Evolutionary conservation across 2,329 filamentous ascomycete species (phyloP), one percentile per base, ranked within the genome.

Genomic region (Cadophora malorum): DNA sequence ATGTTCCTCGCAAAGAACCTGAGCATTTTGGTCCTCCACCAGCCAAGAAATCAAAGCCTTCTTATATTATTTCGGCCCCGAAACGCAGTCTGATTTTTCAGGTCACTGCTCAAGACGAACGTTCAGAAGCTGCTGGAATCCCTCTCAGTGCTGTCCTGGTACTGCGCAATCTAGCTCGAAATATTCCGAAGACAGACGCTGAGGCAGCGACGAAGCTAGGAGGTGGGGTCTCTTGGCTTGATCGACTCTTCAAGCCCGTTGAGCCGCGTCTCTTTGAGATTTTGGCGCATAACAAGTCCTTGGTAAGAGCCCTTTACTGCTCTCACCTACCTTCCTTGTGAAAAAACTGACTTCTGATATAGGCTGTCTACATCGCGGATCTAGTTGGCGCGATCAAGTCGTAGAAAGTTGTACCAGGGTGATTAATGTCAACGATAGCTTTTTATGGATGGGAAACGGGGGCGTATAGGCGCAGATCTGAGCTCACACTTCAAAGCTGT

Each of bases 121-220:
- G 84, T 5, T 81, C 84, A 2, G 86, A 93, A 75, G 90, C 92
- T 2, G 90, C 90, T 0, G 92, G 92, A 5, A 89, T 95, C 45
- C 91, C 92, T n/a, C 83, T 95, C 7, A 92, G 90, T 65, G 90
- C 91, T 2, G 89, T 91, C 16, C 83, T 95, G 33, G 91, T 96
- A 45, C 83, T 96, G 56, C 87, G 92, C 35, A 96, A 96, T 76
- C 87, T 96, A 69, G 92, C 92, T 14, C 85, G 84, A 71, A 91
- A 90, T 74, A 81, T 88, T 21, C 80, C 84, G 74, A 89, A 89
- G 81, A 89, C 86, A 9, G 84, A 86, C 63, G 82, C 84, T 0
- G 84, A 89, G 74, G 81, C 82, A 74, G 78, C 87, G 3, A 73
- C 84, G 59, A 83, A 86, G 70, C 74, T 77, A 49, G 84, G 83